phyloP scores from a whole-genome alignment of 169 alveolate genomes.

The Plasmodium gonderi region DNA sequence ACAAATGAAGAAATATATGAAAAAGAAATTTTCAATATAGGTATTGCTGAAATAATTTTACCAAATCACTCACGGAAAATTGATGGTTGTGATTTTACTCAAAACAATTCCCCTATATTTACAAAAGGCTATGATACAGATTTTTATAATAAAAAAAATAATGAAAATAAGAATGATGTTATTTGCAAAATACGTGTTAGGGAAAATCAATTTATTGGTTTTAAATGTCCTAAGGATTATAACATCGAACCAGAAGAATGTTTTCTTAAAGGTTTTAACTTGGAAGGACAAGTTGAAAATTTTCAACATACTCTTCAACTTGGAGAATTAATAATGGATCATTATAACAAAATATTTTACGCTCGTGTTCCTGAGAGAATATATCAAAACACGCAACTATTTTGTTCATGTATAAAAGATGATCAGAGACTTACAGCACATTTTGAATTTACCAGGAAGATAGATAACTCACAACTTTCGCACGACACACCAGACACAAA shows the following conservation, averaged over 20 bases:
- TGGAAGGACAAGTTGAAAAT: constrained; percentile 3
- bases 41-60: constrained; percentile 9
- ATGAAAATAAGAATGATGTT: background rate
- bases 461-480: background rate
- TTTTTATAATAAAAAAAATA: background rate
- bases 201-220: constrained; percentile 23
- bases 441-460: background rate
- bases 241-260: constrained; percentile 45
- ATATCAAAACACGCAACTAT: background rate
- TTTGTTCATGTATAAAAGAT: constrained; percentile 20
- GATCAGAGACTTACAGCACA: constrained; percentile 1
- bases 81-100: constrained; percentile 50
- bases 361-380: constrained; percentile 1
- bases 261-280: constrained; percentile 33
- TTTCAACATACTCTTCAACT: background rate
- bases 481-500: background rate
- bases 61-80: background rate
- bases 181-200: background rate
- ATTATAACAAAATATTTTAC: constrained; percentile 19
- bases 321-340: constrained; percentile 15
- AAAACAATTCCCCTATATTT: background rate
- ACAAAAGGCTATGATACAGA: constrained; percentile 1
- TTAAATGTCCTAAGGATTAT: constrained; percentile 36
- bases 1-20: background rate
- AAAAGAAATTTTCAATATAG: constrained; percentile 4